Evolutionary conservation across 2,329 filamentous ascomycete genomes (phyloP).

Genomic region (Talaromyces sp.): DNA sequence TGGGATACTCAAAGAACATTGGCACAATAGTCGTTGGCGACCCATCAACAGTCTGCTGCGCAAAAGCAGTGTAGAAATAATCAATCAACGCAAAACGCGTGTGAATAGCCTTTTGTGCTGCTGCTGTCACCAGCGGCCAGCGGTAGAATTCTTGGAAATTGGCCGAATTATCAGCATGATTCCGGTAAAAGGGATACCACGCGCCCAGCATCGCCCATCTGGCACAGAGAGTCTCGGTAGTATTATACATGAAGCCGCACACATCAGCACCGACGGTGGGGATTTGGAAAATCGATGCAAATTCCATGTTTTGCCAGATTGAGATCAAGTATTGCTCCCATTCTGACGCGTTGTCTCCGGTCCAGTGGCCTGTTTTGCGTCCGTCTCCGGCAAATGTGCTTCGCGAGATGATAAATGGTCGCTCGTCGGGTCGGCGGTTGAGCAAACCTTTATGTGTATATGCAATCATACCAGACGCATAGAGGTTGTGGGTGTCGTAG

Average conservation of each 20-base stretch:
- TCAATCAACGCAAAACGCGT: conserved; percentile 70
- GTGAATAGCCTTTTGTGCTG: conserved; percentile 63
- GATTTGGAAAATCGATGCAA: conserved; percentile 60
- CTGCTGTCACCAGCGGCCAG: conserved; percentile 58
- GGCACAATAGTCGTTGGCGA: conserved; percentile 60
- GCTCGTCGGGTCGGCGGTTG: conserved; percentile 54
- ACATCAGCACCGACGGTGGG: conserved; percentile 67
- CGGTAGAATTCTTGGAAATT: conserved; percentile 66
- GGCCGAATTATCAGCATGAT: conserved; percentile 56
- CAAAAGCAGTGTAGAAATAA: conserved; percentile 70
- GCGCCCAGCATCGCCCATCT: conserved; percentile 69
- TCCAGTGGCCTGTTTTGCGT: conserved; percentile 51
- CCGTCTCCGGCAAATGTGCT: conserved; percentile 72
- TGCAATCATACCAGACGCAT: conserved; percentile 65
- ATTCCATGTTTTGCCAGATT: conserved; percentile 55
- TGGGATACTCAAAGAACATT: conserved; percentile 65
- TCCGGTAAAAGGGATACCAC: conserved; percentile 70
- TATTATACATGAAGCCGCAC: conserved; percentile 67
- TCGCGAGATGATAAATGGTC: conserved; percentile 68
- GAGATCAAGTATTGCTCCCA: conserved; percentile 57
- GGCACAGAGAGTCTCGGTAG: conserved; percentile 63
- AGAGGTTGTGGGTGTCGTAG: conserved; percentile 73
- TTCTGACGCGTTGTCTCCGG: conserved; percentile 53
- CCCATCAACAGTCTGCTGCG: conserved; percentile 55
- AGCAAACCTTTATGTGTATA: conserved; percentile 61